Evolutionary conservation across 805 yeast species (phyloP).

Genomic region (Starmerella vitae): DNA sequence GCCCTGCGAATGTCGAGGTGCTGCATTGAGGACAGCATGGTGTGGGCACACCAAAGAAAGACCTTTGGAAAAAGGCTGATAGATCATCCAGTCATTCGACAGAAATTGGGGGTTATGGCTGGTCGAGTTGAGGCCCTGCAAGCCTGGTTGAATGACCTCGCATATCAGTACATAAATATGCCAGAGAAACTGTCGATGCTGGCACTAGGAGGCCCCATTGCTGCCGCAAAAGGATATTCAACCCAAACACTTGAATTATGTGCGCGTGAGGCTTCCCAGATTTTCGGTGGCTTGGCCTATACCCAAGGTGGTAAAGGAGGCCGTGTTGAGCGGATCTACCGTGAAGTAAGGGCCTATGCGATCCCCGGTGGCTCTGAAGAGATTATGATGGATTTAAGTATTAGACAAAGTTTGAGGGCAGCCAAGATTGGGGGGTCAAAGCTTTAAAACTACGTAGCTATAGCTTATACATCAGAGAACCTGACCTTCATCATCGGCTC

Average conservation of each 20-base stretch:
- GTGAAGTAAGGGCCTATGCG: slow-evolving; percentile 34
- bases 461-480: background rate
- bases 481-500: background rate
- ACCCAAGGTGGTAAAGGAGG: slow-evolving; percentile 34
- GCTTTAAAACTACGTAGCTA: background rate
- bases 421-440: slow-evolving; percentile 13
- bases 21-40: slow-evolving; percentile 29
- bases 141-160: slow-evolving; percentile 29
- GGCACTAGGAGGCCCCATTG: slow-evolving; percentile 33
- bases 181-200: slow-evolving; percentile 27
- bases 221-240: slow-evolving; percentile 31
- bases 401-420: slow-evolving; percentile 29
- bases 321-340: slow-evolving; percentile 32
- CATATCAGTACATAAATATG: slow-evolving; percentile 26
- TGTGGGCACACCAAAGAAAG: slow-evolving; percentile 31
- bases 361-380: slow-evolving; percentile 36
- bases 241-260: slow-evolving; percentile 33
- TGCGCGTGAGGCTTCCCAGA: slow-evolving; percentile 34
- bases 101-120: slow-evolving; percentile 33
- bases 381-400: slow-evolving; percentile 32
- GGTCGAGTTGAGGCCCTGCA: slow-evolving; percentile 31
- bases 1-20: slow-evolving; percentile 31
- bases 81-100: slow-evolving; percentile 32
- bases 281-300: slow-evolving; percentile 33
- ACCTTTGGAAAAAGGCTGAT: slow-evolving; percentile 32